These are phyloP conservation scores for Sporothrix euskadiensis DNA, from an alignment of 2,329 filamentous ascomycete genomes.

Conservation along the genomic window DNA sequence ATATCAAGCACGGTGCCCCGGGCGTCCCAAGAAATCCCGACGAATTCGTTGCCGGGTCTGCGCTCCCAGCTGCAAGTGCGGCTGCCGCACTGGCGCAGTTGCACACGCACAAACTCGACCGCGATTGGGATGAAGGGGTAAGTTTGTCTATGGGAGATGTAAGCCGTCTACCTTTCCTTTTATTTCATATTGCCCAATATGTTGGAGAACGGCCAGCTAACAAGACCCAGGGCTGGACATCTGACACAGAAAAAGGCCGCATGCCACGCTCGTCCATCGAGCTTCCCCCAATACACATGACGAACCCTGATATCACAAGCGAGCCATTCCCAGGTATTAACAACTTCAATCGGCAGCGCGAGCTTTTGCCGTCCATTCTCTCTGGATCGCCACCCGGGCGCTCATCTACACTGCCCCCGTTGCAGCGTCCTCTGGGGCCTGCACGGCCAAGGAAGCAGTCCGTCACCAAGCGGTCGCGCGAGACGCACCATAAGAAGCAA, in stretches of 20 bases:
- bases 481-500: conserved; percentile 77
- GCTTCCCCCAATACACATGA: conserved; percentile 66
- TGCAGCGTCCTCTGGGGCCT: conserved; percentile 71
- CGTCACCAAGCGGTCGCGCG: conserved; percentile 74
- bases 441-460: conserved; percentile 81
- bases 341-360: conserved; percentile 62
- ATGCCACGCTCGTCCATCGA: conserved; percentile 69
- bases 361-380: conserved; percentile 80
- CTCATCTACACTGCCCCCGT: conserved; percentile 82
- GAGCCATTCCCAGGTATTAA: conserved; percentile 68
- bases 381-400: conserved; percentile 80
- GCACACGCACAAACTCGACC: conserved; percentile 70
- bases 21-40: conserved; percentile 69
- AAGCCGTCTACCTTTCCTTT: conserved; percentile 30
- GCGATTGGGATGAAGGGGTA: conserved; percentile 77
- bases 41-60: conserved; percentile 64
- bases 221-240: conserved; percentile 64
- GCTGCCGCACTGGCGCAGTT: conserved; percentile 86
- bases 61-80: conserved; percentile 70
- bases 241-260: conserved; percentile 66
- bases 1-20: conserved; percentile 65
- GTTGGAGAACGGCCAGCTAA: background rate
- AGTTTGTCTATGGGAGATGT: conserved; percentile 25
- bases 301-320: conserved; percentile 65
- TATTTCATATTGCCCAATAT: background rate